Evolutionary conservation across 176 grass and related monocot species (phyloP).

Genomic region (Sorghum bicolor): DNA sequence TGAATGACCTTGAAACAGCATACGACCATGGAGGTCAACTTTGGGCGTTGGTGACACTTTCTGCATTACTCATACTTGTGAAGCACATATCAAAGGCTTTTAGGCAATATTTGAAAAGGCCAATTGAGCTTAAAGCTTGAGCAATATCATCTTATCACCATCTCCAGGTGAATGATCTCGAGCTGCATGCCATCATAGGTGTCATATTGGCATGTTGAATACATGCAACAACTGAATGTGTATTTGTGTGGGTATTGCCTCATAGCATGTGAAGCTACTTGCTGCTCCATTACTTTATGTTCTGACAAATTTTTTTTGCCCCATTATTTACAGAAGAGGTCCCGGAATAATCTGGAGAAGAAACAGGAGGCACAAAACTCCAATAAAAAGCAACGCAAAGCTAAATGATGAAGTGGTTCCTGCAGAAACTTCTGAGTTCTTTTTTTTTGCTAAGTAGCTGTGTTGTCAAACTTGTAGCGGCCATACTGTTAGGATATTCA

Average conservation of each 20-base stretch:
- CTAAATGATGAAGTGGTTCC: constrained; percentile 14
- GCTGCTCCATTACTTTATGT: not conserved
- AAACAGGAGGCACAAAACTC: constrained; percentile 29
- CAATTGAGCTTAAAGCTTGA: constrained; percentile 26
- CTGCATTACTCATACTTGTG: not conserved
- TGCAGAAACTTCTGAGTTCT: not conserved
- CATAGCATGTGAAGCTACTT: not conserved
- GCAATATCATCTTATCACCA: not conserved
- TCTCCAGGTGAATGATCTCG: constrained; percentile 4
- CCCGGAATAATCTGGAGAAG: constrained; percentile 24
- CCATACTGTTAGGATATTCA: not conserved
- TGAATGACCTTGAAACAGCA: not conserved
- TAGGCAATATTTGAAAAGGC: constrained; percentile 8
- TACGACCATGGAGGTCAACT: not conserved
- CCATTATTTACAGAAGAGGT: constrained; percentile 58
- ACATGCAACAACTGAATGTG: not conserved
- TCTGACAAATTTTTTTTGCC: not conserved
- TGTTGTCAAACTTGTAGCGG: not conserved
- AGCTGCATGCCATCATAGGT: constrained; percentile 6
- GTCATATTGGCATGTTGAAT: constrained; percentile 16
- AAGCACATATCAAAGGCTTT: not conserved
- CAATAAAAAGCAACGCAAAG: constrained; percentile 51
- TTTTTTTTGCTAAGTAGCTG: not conserved
- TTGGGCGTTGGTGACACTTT: constrained; percentile 22
- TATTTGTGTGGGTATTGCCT: constrained; percentile 5